Conservation (phyloP, 1,139 yeast species). For the Yarrowia galli region DNA sequence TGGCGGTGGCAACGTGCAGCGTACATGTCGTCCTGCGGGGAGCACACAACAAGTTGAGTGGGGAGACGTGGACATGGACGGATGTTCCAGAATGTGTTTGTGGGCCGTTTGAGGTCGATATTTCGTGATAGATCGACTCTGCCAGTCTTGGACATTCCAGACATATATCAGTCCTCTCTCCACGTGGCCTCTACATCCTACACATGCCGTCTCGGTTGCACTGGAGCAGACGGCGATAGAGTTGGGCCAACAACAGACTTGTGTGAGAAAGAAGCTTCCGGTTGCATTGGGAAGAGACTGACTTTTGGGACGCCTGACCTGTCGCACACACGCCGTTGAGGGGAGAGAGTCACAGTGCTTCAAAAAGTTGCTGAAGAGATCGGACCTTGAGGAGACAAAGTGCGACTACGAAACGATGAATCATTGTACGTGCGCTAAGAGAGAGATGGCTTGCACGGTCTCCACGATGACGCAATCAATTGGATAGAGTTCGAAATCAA, state of each 20-base stretch:
- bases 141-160: too few species aligned
- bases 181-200: too few species aligned
- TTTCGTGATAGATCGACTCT: too few species aligned
- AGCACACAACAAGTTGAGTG: background rate
- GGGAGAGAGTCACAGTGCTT: background rate
- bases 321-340: background rate
- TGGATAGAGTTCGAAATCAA: too few species aligned
- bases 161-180: too few species aligned
- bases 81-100: background rate
- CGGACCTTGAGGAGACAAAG: too few species aligned
- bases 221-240: background rate
- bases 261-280: background rate
- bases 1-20: constrained; percentile 35
- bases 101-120: too few species aligned
- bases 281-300: background rate
- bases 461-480: too few species aligned
- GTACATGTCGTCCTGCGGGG: constrained; percentile 38
- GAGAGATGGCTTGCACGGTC: too few species aligned
- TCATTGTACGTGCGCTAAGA: too few species aligned
- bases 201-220: too few species aligned
- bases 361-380: background rate
- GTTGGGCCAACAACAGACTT: background rate
- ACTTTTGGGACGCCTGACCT: constrained; percentile 20
- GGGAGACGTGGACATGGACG: background rate
- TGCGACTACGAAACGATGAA: too few species aligned